Evolutionary conservation across 2,329 filamentous ascomycete genomes (phyloP).

Genomic region (Rutstroemia sp.): DNA sequence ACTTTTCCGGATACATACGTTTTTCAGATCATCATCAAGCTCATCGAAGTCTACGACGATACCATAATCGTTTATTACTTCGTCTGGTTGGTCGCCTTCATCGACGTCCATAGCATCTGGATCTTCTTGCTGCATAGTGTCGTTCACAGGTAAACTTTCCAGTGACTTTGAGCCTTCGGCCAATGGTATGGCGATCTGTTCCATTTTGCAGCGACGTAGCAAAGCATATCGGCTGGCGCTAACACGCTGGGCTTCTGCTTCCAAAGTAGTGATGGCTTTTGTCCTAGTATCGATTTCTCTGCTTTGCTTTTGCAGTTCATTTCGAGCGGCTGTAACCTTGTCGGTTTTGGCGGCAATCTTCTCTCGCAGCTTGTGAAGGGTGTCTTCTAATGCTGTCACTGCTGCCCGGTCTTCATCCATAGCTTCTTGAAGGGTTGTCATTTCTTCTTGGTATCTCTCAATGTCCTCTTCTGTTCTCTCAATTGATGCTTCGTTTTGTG

Average conservation of each 20-base stretch:
- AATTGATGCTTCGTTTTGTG: slow-evolving; percentile 57
- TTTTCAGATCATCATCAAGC: slow-evolving; percentile 74
- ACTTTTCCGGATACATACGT: slow-evolving; percentile 47
- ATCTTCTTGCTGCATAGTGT: slow-evolving; percentile 67
- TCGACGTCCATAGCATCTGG: slow-evolving; percentile 92
- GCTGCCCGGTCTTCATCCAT: slow-evolving; percentile 69
- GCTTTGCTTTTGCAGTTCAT: slow-evolving; percentile 74
- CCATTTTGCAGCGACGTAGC: slow-evolving; percentile 83
- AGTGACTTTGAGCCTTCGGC: slow-evolving; percentile 60
- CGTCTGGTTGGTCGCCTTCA: slow-evolving; percentile 56
- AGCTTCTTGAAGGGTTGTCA: slow-evolving; percentile 64
- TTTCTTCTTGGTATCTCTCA: slow-evolving; percentile 61
- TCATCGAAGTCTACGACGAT: slow-evolving; percentile 82
- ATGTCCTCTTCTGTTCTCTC: slow-evolving; percentile 63
- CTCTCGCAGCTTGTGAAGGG: slow-evolving; percentile 60
- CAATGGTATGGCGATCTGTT: slow-evolving; percentile 84
- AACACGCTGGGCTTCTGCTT: slow-evolving; percentile 79
- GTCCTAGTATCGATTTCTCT: slow-evolving; percentile 72
- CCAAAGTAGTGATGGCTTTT: slow-evolving; percentile 70
- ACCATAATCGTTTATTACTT: slow-evolving; percentile 78
- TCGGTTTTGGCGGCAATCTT: slow-evolving; percentile 63
- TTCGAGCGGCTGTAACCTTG: slow-evolving; percentile 68
- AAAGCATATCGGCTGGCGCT: slow-evolving; percentile 77
- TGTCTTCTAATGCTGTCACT: slow-evolving; percentile 66
- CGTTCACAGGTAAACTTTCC: slow-evolving; percentile 81